Conservation (phyloP, 78 protist genomes). For the slime mould (Dictyostelium discoideum) region DNA sequence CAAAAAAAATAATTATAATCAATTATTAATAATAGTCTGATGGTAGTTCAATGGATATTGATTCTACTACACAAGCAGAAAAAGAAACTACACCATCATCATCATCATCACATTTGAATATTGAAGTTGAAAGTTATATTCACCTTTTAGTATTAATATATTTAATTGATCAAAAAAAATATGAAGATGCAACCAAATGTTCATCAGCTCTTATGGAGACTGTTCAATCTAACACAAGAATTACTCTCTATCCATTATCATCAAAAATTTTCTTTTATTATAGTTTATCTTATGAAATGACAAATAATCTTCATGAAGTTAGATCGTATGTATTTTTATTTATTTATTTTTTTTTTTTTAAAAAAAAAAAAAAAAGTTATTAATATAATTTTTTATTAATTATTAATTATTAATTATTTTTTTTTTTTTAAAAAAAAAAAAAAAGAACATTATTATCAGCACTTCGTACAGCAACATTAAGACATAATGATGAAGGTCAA, state of each 20-base stretch:
- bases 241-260: slow-evolving; percentile 86
- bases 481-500: slow-evolving; percentile 89
- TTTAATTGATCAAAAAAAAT: slow-evolving; percentile 83
- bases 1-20: background rate
- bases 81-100: background rate
- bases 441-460: slow-evolving; percentile 23
- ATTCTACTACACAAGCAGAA: background rate
- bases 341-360: background rate
- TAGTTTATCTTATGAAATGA: slow-evolving; percentile 75
- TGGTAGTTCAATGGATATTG: slow-evolving; percentile 17
- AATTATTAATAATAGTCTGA: background rate
- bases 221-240: slow-evolving; percentile 56
- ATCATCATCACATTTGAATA: background rate
- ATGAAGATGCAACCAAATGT: slow-evolving; percentile 33
- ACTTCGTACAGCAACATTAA: slow-evolving; percentile 89
- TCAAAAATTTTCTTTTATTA: slow-evolving; percentile 88
- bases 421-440: background rate
- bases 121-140: slow-evolving; percentile 88
- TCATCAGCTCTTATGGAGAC: slow-evolving; percentile 67
- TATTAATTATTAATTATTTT: background rate
- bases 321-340: slow-evolving; percentile 51
- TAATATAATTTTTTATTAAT: background rate
- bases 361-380: background rate
- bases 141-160: slow-evolving; percentile 79
- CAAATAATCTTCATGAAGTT: slow-evolving; percentile 42